Conservation (phyloP, 768 basidiomycete genomes). For the Tylopilus subfusipes region DNA sequence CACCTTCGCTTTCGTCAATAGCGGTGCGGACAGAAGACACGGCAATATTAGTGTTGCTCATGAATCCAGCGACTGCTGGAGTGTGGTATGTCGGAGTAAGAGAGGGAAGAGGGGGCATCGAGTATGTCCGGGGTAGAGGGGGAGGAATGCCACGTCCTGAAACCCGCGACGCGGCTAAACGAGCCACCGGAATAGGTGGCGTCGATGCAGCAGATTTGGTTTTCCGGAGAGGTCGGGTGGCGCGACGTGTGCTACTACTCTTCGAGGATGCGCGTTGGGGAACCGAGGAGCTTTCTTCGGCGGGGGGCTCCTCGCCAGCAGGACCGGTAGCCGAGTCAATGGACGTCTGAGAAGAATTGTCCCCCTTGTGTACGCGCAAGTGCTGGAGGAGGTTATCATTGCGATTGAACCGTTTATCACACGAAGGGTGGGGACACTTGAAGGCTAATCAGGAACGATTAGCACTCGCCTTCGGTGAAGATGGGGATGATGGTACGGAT, state of each 20-base stretch:
- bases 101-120: conserved; percentile 31
- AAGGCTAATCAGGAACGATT: conserved; percentile 50
- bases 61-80: conserved; percentile 27
- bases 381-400: conserved; percentile 82
- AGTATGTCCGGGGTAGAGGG: conserved; percentile 33
- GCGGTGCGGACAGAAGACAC: conserved; percentile 34
- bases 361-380: conserved; percentile 61
- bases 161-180: conserved; percentile 32
- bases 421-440: conserved; percentile 62
- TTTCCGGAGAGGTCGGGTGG: conserved; percentile 32
- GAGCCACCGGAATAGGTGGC: conserved; percentile 32
- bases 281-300: conserved; percentile 20
- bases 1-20: conserved; percentile 34
- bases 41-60: conserved; percentile 36
- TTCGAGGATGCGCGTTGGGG: conserved; percentile 27
- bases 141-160: conserved; percentile 29
- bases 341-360: conserved; percentile 34
- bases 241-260: conserved; percentile 21
- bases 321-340: conserved; percentile 27
- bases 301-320: conserved; percentile 22
- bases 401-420: conserved; percentile 72
- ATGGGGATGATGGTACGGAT: conserved; percentile 15
- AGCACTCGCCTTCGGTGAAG: conserved; percentile 16
- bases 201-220: conserved; percentile 36
- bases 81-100: conserved; percentile 27